Percentiles rank a stretch among this genome's conserved stretches.
Conservation (phyloP, 176 grass and related monocot species). For the Triticum dicoccoides region DNA sequence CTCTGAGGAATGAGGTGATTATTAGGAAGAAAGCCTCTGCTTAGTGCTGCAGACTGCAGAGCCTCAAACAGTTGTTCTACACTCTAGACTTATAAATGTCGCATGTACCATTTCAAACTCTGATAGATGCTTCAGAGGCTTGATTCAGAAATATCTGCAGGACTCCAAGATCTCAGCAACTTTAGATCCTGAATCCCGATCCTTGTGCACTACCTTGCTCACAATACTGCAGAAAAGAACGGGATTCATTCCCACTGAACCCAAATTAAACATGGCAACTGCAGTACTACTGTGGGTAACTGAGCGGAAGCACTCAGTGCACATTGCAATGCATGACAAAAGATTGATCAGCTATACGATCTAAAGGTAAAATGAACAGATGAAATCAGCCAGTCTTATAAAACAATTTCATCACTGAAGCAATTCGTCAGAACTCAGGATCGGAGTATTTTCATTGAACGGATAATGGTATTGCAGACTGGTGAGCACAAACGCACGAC, state of each 20-base stretch:
- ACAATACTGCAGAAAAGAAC: neutral
- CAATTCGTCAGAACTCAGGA: neutral
- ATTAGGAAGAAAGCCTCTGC: neutral
- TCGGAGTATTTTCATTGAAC: neutral
- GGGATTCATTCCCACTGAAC: neutral
- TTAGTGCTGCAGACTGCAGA: slow-evolving; percentile 25
- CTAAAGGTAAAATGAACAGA: neutral
- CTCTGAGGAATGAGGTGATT: slow-evolving; percentile 21
- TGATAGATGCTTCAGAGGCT: slow-evolving; percentile 3
- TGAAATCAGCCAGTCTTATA: neutral
- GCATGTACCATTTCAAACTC: neutral
- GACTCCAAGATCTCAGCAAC: neutral
- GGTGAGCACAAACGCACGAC: neutral
- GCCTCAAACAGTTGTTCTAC: neutral
- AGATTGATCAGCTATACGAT: neutral
- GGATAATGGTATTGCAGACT: neutral
- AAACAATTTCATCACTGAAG: neutral
- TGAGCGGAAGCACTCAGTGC: neutral
- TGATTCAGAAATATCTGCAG: neutral
- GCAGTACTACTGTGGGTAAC: neutral
- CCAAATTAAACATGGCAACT: neutral
- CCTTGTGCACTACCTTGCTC: too few relatives aligned
- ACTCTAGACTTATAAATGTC: slow-evolving; percentile 1
- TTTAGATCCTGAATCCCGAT: too few relatives aligned
- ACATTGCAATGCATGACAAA: neutral